A percentile compares a stretch with the other conserved stretches of the same genome.
phyloP scores from a whole-genome alignment of 768 basidiomycete species.

The Leccinum pellstonianum region DNA sequence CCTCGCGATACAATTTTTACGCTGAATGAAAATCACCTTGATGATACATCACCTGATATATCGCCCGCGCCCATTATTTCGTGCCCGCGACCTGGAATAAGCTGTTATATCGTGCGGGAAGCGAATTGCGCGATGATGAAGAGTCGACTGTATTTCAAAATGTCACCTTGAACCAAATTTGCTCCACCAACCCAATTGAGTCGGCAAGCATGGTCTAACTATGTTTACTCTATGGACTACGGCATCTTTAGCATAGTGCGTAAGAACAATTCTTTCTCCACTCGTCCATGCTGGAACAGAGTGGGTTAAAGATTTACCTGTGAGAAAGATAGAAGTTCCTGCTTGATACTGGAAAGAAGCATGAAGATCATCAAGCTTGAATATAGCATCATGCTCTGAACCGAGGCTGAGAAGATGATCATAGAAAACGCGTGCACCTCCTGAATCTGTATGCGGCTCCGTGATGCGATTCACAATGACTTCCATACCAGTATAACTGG shows the following conservation, averaged over 20 bases:
- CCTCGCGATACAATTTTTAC: too few species aligned
- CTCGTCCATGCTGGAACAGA: neutral
- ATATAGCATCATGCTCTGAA: neutral
- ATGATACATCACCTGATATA: too few species aligned
- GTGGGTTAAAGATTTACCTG: neutral
- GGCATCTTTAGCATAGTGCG: neutral
- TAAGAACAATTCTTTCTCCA: neutral
- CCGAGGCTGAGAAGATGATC: neutral
- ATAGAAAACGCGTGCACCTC: neutral
- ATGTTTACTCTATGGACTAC: neutral
- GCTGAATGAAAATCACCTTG: too few species aligned
- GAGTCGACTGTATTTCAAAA: too few species aligned
- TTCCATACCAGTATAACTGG: neutral
- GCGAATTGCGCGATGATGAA: too few species aligned
- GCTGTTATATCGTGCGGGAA: too few species aligned
- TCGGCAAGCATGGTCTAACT: neutral
- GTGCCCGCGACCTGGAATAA: too few species aligned
- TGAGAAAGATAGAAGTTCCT: neutral
- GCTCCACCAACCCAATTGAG: neutral
- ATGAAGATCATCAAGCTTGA: neutral
- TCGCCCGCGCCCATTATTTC: too few species aligned
- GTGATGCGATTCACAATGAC: neutral
- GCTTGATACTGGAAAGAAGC: neutral
- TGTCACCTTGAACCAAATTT: too few species aligned
- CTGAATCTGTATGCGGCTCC: neutral